Evolutionary conservation across 2,329 filamentous ascomycete genomes (phyloP), one percentile per base, ranked within the genome.

Genomic region (Sporothrix pallida): DNA sequence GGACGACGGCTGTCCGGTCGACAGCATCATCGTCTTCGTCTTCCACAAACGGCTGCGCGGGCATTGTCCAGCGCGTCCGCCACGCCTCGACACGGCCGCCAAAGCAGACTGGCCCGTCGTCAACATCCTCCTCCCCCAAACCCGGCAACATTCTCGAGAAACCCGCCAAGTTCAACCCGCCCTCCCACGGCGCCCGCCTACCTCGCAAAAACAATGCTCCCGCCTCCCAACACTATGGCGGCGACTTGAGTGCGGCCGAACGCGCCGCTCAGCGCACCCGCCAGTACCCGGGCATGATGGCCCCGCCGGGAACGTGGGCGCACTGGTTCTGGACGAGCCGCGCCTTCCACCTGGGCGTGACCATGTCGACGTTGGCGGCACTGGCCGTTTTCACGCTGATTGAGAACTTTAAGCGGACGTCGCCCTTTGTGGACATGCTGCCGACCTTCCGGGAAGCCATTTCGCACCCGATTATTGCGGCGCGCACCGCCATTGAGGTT

Each of bases 201-300:
- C 85, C 87, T 5, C 86, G 88, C 72, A 86, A 87, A 76, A 81
- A 80, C 82, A 68, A 52, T 6, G 70, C 71, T 26, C 79, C 87
- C 78, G 81, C 84, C 7, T 90, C 91, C 44, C 86, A 87, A 78
- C 89, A 91, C 81, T 97, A 97, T 80, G 94, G 94, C 52, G 92
- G 93, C 20, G 83, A 89, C 26, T 83, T 94, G 75, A 90, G 89
- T 17, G 84, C 87, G 23, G 87, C 90, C 70, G 92, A 97, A 81
- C 83, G 86, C 70, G 84, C 87, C 75, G 87, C 87, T 75, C 93
- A 93, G 84, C 87, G 85, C 77, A 88, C 83, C 76, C 92, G 89
- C 81, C 86, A 92, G 76, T 98, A 98, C 81, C 96, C 96, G 0
- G 91, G 95, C 78, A 91, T 97, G 87, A 94, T 97, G 87, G 92